A percentile compares a stretch with the other conserved stretches of the same genome.
phyloP scores from a whole-genome alignment of 495 filamentous ascomycete species.

The Usnea hakonensis region DNA sequence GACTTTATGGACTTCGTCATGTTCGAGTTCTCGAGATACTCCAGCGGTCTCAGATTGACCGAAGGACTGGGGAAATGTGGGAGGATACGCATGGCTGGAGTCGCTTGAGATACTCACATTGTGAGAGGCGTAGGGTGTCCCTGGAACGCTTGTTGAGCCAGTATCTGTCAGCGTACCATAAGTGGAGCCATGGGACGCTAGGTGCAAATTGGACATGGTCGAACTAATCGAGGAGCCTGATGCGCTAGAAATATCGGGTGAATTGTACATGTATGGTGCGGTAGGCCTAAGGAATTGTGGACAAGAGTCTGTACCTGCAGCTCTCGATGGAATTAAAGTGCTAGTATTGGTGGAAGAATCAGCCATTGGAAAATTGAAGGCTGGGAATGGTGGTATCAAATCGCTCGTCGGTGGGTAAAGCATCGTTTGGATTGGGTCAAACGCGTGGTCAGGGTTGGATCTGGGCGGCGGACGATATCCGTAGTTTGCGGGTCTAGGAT shows the following conservation, averaged over 20 bases:
- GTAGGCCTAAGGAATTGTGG: neutral
- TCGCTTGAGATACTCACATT: neutral
- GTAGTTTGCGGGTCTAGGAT: too few species aligned
- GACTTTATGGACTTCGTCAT: neutral
- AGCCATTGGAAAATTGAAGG: too few species aligned
- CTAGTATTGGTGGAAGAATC: neutral
- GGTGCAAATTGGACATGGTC: neutral
- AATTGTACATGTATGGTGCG: neutral
- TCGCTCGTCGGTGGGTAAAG: too few species aligned
- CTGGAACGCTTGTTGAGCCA: neutral
- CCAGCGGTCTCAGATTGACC: too few species aligned
- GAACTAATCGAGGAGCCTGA: constrained; percentile 8
- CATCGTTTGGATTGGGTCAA: too few species aligned
- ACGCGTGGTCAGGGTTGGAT: too few species aligned
- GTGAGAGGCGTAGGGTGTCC: too few species aligned
- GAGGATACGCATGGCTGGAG: neutral
- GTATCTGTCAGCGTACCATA: neutral
- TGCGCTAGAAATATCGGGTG: neutral
- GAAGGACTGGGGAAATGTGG: too few species aligned
- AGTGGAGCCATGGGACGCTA: neutral
- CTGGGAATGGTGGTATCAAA: neutral
- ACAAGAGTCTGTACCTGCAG: neutral
- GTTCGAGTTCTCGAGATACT: neutral
- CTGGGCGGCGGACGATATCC: too few species aligned
- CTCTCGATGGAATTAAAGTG: neutral